A percentile compares a stretch with the other conserved stretches of the same genome.
Conservation (phyloP, 1,284 basidiomycete species). For the Ceratorhiza oryzae-sativae region DNA sequence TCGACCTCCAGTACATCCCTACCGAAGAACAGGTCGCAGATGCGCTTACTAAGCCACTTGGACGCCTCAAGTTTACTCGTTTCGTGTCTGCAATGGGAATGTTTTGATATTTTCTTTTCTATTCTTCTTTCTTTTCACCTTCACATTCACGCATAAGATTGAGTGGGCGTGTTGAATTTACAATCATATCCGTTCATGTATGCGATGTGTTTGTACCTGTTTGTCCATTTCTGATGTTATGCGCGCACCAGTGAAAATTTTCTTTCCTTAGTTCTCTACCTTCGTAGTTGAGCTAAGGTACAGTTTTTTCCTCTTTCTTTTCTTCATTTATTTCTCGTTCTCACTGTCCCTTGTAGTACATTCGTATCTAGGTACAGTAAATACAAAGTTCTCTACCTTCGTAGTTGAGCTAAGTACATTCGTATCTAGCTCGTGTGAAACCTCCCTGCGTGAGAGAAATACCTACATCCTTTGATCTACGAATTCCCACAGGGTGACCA, state of each 20-base stretch:
- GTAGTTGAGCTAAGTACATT: background rate
- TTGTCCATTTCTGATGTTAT: background rate
- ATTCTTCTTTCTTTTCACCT: too few relatives aligned
- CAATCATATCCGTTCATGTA: background rate
- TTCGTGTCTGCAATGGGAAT: background rate
- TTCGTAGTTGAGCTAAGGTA: background rate
- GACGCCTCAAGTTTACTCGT: background rate
- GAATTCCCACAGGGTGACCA: too few relatives aligned
- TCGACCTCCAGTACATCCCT: conserved; percentile 49
- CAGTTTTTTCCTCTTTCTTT: background rate
- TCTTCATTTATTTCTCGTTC: background rate
- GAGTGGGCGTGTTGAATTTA: background rate
- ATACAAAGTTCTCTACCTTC: background rate
- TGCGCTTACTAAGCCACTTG: conserved; percentile 55
- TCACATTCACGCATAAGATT: background rate
- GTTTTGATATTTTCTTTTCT: background rate
- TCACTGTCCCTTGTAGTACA: background rate
- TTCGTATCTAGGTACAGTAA: background rate
- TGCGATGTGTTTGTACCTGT: background rate
- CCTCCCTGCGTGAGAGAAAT: background rate
- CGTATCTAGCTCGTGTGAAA: background rate
- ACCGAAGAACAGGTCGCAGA: conserved; percentile 53
- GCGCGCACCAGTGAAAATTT: background rate
- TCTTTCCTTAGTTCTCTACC: background rate
- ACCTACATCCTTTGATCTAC: too few relatives aligned